phyloP scores from a whole-genome alignment of 176 grass and related monocot genomes.

The Microstegium vimineum region DNA sequence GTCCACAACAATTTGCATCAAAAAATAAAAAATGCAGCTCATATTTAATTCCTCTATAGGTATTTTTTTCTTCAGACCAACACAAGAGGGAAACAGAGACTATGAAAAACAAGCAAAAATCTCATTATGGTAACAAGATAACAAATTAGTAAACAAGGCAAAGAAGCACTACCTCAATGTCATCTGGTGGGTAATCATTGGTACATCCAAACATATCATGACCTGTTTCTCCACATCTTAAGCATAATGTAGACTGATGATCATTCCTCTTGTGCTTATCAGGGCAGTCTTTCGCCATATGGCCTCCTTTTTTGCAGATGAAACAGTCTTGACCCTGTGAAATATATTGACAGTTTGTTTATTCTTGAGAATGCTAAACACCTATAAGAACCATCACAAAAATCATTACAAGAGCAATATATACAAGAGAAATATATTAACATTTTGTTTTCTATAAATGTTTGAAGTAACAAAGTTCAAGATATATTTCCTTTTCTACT shows the following conservation, averaged over 20 bases:
- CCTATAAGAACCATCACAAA: not conserved
- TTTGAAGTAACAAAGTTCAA: not conserved
- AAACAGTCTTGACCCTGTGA: constrained; percentile 81
- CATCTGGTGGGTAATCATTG: constrained; percentile 66
- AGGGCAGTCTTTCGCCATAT: constrained; percentile 79
- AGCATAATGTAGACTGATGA: constrained; percentile 56
- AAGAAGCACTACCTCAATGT: constrained; percentile 60
- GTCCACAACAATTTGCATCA: not conserved
- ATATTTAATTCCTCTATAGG: not conserved
- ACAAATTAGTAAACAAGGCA: not conserved
- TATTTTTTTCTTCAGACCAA: not conserved
- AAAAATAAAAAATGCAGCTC: not conserved
- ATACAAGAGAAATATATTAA: too few species aligned
- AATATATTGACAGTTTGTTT: constrained; percentile 21
- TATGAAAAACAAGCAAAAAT: not conserved
- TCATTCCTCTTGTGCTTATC: constrained; percentile 71
- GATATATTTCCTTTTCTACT: not conserved
- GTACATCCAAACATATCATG: constrained; percentile 82
- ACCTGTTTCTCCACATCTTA: constrained; percentile 67
- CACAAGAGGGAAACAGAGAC: not conserved
- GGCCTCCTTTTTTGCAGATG: constrained; percentile 84
- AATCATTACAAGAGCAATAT: not conserved
- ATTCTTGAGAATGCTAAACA: constrained; percentile 1
- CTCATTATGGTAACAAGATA: not conserved
- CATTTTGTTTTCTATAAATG: not conserved